Evolutionary conservation across 192 early-diverging fungal genomes (phyloP).

Genomic region (Haplosporangium gracile): DNA sequence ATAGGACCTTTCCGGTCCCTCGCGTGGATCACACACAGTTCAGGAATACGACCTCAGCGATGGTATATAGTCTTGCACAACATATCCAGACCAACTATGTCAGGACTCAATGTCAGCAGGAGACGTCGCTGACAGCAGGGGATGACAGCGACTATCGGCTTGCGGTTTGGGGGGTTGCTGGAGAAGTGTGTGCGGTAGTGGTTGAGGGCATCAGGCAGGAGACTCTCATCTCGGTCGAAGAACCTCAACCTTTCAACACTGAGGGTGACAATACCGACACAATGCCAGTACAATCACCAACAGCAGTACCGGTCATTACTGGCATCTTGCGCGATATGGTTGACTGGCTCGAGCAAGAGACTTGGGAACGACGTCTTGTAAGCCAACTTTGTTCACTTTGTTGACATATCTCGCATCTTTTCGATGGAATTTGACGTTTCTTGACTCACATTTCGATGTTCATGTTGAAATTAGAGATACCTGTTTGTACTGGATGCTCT

Average conservation of each 20-base stretch:
- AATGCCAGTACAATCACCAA: background rate
- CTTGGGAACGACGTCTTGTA: slow-evolving; percentile 49
- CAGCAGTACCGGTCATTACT: slow-evolving; percentile 11
- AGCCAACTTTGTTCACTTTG: background rate
- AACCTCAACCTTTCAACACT: background rate
- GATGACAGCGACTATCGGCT: background rate
- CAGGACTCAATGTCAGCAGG: slow-evolving; percentile 32
- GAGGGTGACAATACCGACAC: background rate
- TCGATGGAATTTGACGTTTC: background rate
- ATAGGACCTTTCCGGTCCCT: slow-evolving; percentile 12
- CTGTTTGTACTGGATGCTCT: slow-evolving; percentile 35
- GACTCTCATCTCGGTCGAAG: background rate
- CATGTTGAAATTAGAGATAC: slow-evolving; percentile 18
- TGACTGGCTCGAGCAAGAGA: slow-evolving; percentile 49
- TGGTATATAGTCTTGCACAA: slow-evolving; percentile 33
- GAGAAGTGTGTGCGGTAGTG: slow-evolving; percentile 27
- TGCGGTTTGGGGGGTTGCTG: slow-evolving; percentile 23
- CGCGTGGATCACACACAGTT: slow-evolving; percentile 16
- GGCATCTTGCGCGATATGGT: slow-evolving; percentile 41
- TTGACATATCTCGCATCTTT: background rate
- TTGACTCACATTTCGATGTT: background rate
- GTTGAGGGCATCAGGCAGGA: slow-evolving; percentile 13
- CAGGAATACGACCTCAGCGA: slow-evolving; percentile 23
- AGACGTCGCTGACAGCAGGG: background rate
- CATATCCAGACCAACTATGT: slow-evolving; percentile 25